Evolutionary conservation across 2,329 filamentous ascomycete genomes (phyloP), one percentile per base, ranked within the genome.

Genomic region (Talaromyces albobiverticillius): DNA sequence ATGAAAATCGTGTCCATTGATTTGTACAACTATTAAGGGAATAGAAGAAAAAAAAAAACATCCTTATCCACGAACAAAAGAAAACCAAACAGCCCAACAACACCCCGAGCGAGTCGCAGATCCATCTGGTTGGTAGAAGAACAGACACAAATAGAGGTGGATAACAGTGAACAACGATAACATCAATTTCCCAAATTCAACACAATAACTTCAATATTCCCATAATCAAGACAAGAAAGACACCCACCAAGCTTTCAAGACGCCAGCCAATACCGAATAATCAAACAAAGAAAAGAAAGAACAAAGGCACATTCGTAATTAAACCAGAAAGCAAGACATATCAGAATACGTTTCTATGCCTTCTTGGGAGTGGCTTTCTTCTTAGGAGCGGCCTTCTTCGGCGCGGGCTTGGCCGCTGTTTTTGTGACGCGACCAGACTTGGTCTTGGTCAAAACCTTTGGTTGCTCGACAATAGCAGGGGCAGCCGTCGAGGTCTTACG

Each of bases 361-460:
- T 56, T 56, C 47, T 51, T 41, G 31, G 54, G n/a, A 6, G 46
- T 49, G 48, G 72, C 64, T 64, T 76, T 76, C 69, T 76, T 76
- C 43, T 75, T 77, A 10, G 69, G 55, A 11, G 72, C 59, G 8
- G 66, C 60, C 26, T 72, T 69, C 66, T 77, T 79, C 67, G 77
- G 79, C 60, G 74, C 66, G 4, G 79, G 69, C 57, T 71, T 71
- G 2, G 71, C 61, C 11, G 71, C 67, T 31, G 75, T 70, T 48
- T 79, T 71, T 46, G 79, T 78, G 64, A 95, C 87, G 62, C 90
- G 87, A 46, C 90, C 90, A 51, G 89, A 86, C 83, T 94, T 94
- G 72, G 90, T 92, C 83, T 89, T 92, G 71, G 82, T 83, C 50
- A 91, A 76, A 46, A 87, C 80, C 66, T 85, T 84, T 59, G 84